Percentiles rank a stretch among this genome's conserved stretches.
These are phyloP conservation scores for Singerocomus inundabilis DNA, from an alignment of 1,284 basidiomycete species.

Conservation along the genomic window DNA sequence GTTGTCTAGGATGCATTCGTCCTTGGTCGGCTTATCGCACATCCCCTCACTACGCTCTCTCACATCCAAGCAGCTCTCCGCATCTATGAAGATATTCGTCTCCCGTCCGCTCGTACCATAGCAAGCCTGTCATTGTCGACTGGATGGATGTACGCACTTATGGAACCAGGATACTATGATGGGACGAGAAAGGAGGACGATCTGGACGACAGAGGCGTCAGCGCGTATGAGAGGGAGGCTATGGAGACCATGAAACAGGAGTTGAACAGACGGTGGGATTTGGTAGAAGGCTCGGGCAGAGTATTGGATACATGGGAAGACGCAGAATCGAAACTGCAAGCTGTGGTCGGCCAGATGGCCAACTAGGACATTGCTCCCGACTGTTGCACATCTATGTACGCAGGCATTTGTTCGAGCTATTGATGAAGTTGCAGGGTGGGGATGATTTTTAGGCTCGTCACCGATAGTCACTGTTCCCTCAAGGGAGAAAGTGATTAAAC, in stretches of 20 bases:
- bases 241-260: constrained; percentile 13
- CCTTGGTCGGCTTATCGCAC: constrained; percentile 34
- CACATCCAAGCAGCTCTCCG: constrained; percentile 23
- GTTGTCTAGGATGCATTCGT: constrained; percentile 35
- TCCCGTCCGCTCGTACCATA: constrained; percentile 18
- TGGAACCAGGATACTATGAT: constrained; percentile 21
- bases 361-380: neutral
- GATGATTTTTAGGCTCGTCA: no score
- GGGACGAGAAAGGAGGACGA: constrained; percentile 13
- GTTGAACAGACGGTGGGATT: constrained; percentile 1
- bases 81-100: constrained; percentile 34
- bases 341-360: neutral
- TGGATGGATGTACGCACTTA: constrained; percentile 15
- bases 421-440: no score
- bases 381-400: no score
- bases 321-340: constrained; percentile 7
- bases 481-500: no score
- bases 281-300: neutral
- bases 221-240: constrained; percentile 13
- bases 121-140: constrained; percentile 12
- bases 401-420: no score
- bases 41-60: constrained; percentile 20
- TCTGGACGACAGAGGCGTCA: constrained; percentile 13
- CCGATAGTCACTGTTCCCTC: no score
- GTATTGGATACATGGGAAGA: constrained; percentile 11